Evolutionary conservation across 306 rosid species (phyloP).

Genomic region (Mimosa pudica): DNA sequence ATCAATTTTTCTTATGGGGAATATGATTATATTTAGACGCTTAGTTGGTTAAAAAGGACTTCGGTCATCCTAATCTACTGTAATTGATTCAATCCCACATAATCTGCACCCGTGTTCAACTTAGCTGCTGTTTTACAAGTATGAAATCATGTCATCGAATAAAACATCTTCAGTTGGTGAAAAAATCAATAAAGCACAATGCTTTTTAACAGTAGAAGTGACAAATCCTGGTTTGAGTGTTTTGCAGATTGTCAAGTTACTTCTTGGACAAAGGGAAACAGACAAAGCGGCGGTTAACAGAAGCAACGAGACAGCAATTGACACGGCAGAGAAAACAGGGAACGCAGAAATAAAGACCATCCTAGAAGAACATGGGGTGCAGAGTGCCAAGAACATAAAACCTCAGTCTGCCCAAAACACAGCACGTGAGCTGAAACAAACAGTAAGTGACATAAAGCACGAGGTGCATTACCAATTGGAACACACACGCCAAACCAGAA

Average conservation of each 20-base stretch:
- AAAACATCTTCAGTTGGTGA: not conserved
- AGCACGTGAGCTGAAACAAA: slow-evolving; percentile 88
- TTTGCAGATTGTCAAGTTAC: slow-evolving; percentile 77
- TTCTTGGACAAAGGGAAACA: slow-evolving; percentile 56
- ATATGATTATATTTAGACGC: not conserved
- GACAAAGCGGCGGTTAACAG: slow-evolving; percentile 57
- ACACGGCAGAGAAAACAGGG: slow-evolving; percentile 86
- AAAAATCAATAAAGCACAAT: not conserved
- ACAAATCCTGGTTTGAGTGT: slow-evolving; percentile 17
- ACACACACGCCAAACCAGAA: slow-evolving; percentile 92
- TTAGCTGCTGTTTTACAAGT: slow-evolving; percentile 9
- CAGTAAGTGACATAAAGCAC: slow-evolving; percentile 90
- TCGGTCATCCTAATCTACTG: slow-evolving; percentile 4
- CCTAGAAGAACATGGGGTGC: slow-evolving; percentile 68
- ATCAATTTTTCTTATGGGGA: not conserved
- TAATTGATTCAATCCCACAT: not conserved
- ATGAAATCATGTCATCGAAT: not conserved
- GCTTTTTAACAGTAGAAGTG: not conserved
- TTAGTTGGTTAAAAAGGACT: not conserved
- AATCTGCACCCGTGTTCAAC: not conserved
- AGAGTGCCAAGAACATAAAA: slow-evolving; percentile 65
- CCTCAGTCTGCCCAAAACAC: slow-evolving; percentile 50
- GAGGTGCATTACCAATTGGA: slow-evolving; percentile 93
- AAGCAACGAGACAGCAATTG: slow-evolving; percentile 79
- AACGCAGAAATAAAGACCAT: slow-evolving; percentile 49